phyloP scores from a whole-genome alignment of 257 asterid genomes.

The Ballota nigra region DNA sequence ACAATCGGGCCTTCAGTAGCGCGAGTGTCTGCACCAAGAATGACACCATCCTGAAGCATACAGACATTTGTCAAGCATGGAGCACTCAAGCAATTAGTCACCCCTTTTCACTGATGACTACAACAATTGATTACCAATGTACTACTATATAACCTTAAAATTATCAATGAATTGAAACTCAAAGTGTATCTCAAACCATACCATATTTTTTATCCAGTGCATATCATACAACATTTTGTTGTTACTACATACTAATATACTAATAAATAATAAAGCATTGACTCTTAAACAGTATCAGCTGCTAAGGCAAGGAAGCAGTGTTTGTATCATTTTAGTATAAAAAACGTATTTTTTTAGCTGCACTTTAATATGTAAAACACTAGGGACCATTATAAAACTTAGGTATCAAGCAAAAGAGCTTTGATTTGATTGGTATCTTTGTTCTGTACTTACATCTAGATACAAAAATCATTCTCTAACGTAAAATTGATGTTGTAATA shows the following conservation, averaged over 20 bases:
- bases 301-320: not conserved
- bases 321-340: not conserved
- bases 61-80: conserved; percentile 14
- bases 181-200: not conserved
- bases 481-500: not conserved
- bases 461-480: not conserved
- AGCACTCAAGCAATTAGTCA: conserved; percentile 4
- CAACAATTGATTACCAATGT: not conserved
- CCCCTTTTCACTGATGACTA: not conserved
- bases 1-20: conserved; percentile 99
- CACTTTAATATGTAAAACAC: not conserved
- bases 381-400: conserved; percentile 1
- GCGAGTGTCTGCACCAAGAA: conserved; percentile 97
- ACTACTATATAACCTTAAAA: not conserved
- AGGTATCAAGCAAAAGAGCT: conserved; percentile 29
- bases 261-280: conserved; percentile 12
- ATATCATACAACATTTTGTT: not conserved
- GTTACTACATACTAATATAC: too few species aligned
- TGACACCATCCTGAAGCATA: conserved; percentile 79
- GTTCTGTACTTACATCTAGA: not conserved
- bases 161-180: not conserved
- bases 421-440: not conserved
- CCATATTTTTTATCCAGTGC: not conserved
- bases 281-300: conserved; percentile 11
- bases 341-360: not conserved